Percentiles rank a stretch among this genome's conserved stretches.
These are phyloP conservation scores for Plasmodium reichenowi DNA, from an alignment of 169 alveolate species.

Conservation along the genomic window DNA sequence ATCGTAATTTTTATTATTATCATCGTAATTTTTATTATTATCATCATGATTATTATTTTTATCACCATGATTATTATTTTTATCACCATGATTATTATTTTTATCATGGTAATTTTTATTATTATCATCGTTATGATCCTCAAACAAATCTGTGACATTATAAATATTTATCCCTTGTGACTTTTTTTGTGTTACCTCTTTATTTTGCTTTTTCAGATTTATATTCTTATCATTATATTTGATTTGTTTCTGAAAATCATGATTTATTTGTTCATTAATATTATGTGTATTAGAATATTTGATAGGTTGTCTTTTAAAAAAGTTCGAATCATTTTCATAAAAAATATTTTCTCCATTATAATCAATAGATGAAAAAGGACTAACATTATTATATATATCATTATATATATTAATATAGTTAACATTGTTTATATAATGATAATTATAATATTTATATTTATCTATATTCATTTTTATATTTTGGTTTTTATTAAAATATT, in stretches of 20 bases:
- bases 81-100: too few relatives aligned
- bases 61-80: too few relatives aligned
- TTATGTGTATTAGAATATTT: neutral
- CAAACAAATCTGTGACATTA: too few relatives aligned
- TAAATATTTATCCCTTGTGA: neutral
- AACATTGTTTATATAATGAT: constrained; percentile 56
- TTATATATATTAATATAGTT: constrained; percentile 60
- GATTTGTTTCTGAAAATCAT: too few relatives aligned
- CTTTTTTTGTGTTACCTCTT: neutral
- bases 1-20: too few relatives aligned
- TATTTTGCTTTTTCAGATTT: neutral
- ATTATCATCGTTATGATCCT: too few relatives aligned
- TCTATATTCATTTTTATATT: constrained; percentile 46
- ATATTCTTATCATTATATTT: neutral
- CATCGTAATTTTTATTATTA: too few relatives aligned
- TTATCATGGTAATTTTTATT: too few relatives aligned
- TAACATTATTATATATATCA: constrained; percentile 50
- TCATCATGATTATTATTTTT: too few relatives aligned
- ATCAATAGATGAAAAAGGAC: neutral
- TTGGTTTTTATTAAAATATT: constrained; percentile 45
- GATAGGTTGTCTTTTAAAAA: constrained; percentile 13
- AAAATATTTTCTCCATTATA: neutral
- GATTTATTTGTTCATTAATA: too few relatives aligned
- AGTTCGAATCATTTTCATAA: neutral
- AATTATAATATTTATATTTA: constrained; percentile 57